These are phyloP conservation scores for Stachybotrys chartarum DNA, from an alignment of 2,329 filamentous ascomycete genomes.

Conservation along the genomic window DNA sequence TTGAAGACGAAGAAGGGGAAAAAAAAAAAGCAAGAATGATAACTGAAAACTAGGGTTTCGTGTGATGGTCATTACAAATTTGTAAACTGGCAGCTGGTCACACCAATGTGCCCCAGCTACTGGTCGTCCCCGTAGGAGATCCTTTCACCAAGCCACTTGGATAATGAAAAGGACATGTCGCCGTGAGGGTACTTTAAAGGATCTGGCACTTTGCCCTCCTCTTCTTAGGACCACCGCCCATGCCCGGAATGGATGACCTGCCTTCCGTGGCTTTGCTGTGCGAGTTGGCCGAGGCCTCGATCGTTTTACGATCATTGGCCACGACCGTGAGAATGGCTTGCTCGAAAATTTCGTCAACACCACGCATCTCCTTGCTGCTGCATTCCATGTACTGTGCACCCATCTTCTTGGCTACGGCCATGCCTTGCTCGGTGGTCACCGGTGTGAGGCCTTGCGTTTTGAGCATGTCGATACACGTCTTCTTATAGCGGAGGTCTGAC, in stretches of 20 bases:
- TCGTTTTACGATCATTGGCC: conserved; percentile 64
- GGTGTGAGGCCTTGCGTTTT: conserved; percentile 96
- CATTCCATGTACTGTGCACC: conserved; percentile 94
- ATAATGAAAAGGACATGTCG: background rate
- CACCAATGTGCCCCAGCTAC: background rate
- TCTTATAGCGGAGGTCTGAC: conserved; percentile 91
- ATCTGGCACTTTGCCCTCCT: conserved; percentile 71
- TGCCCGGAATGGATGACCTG: conserved; percentile 31
- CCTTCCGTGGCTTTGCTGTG: conserved; percentile 29
- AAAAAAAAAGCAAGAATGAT: conserved; percentile 14
- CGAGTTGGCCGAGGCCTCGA: conserved; percentile 39
- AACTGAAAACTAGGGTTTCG: conserved; percentile 23
- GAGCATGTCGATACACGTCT: conserved; percentile 95
- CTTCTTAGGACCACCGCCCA: conserved; percentile 61
- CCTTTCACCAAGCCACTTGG: background rate
- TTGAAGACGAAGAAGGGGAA: background rate
- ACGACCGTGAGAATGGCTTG: conserved; percentile 86
- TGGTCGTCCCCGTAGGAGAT: background rate
- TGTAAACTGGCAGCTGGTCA: conserved; percentile 15
- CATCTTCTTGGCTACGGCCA: conserved; percentile 87
- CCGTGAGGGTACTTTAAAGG: conserved; percentile 44
- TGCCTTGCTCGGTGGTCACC: conserved; percentile 85
- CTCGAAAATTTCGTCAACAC: conserved; percentile 95
- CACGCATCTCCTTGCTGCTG: conserved; percentile 94
- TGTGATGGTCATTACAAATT: conserved; percentile 33